Evolutionary conservation across 2,329 filamentous ascomycete genomes (phyloP), one percentile per base, ranked within the genome.

Genomic region (Mollisia scopiformis): DNA sequence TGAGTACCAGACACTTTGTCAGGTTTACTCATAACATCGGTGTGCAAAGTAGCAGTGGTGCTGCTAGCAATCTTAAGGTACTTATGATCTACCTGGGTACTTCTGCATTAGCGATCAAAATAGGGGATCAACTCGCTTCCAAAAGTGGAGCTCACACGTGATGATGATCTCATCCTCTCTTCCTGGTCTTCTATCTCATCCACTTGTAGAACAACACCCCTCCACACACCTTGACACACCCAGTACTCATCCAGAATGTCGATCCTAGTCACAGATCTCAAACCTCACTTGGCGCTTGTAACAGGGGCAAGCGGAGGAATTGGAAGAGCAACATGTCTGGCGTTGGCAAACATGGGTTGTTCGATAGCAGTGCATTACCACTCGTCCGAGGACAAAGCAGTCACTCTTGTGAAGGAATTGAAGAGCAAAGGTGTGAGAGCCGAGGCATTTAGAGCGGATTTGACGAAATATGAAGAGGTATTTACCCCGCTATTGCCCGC

Each of bases 271-370:
- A 64, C 63, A 21, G 62, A 67, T 41, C 58, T 66, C 19, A 37
- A 49, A 21, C n/a, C 25, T 3, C 59, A 67, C 37, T 33, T 67
- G 3, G 65, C 63, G 27, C 73, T 80, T 33, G 73, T 80, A 28
- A 78, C 76, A 0, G 77, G 77, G 11, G 75, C 75, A 8, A 79
- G 77, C 21, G 78, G 78, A 21, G 78, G 78, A 19, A 81, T 81
- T 23, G 79, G 78, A 6, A 71, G 70, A 55, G 76, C 78, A 2
- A 79, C 78, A 23, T 74, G 73, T 49, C 70, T 73, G 1, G 67
- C 74, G 11, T 72, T 81, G 6, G 78, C 78, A 1, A 68, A 66
- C 2, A 50, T 75, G 19, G 77, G 77, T 21, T 79, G 76, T 64
- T 72, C 75, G 37, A 73, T 81, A 14, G 78, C 77, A 3, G 69